Percentiles rank a stretch among this genome's conserved stretches.
Evolutionary conservation across 192 early-diverging fungal genomes (phyloP).

Genomic region (Coemansia sp.): DNA sequence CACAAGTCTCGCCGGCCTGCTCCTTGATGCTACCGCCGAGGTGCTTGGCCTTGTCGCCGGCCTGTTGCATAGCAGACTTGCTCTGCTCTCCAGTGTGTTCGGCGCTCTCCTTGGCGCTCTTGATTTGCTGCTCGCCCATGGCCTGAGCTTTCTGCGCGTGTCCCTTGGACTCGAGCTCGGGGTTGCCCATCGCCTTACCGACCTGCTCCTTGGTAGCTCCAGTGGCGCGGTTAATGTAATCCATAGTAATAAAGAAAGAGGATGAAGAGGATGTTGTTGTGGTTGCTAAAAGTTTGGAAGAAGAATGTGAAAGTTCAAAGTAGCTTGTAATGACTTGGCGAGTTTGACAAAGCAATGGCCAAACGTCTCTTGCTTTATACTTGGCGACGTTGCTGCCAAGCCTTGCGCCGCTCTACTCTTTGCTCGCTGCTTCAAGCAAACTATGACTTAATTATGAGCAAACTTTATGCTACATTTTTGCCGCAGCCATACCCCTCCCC

Average conservation of each 20-base stretch:
- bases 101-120: not conserved
- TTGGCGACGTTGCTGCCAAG: not conserved
- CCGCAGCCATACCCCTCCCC: not conserved
- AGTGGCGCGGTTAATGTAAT: conserved; percentile 22
- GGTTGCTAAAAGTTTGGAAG: not conserved
- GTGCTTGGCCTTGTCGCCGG: conserved; percentile 14
- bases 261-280: not conserved
- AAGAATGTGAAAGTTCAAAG: not conserved
- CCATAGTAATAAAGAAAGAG: conserved; percentile 11
- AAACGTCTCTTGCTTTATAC: not conserved
- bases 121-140: conserved; percentile 6
- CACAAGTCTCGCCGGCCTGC: not conserved
- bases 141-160: conserved; percentile 8
- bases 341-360: not conserved
- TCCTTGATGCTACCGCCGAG: not conserved
- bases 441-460: not conserved
- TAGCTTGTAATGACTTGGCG: not conserved
- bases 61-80: not conserved
- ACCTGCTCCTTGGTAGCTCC: conserved; percentile 24
- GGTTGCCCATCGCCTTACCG: conserved; percentile 13
- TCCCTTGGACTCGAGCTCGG: not conserved
- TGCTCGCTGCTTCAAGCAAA: not conserved
- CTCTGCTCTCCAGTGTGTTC: conserved; percentile 2
- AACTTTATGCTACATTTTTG: not conserved
- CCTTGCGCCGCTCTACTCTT: not conserved